These are phyloP conservation scores for Leccinum disarticulatum DNA, from an alignment of 768 basidiomycete species.

Conservation along the genomic window DNA sequence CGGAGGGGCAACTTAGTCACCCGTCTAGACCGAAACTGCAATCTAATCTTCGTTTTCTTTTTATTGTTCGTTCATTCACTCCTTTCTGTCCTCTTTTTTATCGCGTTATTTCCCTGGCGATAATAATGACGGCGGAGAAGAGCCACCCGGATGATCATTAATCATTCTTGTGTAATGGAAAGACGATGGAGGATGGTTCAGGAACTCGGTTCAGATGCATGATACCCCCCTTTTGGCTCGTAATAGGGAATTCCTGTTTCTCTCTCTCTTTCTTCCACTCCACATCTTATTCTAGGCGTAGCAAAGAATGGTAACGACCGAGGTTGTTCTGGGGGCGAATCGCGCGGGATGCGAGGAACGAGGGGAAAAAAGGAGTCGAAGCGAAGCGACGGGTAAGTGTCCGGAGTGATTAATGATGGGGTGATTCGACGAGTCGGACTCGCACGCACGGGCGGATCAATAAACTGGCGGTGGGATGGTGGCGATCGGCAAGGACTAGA, in stretches of 20 bases:
- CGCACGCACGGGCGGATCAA: slow-evolving; percentile 1
- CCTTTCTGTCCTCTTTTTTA: slow-evolving; percentile 6
- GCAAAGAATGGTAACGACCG: slow-evolving; percentile 13
- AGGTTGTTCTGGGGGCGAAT: slow-evolving; percentile 9
- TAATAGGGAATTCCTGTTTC: slow-evolving; percentile 18
- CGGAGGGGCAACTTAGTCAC: slow-evolving; percentile 22
- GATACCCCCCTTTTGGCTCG: slow-evolving; percentile 23
- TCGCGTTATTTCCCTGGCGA: slow-evolving; percentile 7
- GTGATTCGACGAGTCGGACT: not conserved
- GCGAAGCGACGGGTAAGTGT: not conserved
- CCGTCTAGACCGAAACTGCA: slow-evolving; percentile 27
- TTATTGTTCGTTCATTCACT: not conserved
- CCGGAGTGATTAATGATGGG: not conserved
- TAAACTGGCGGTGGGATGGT: not conserved
- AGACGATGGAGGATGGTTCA: slow-evolving; percentile 11
- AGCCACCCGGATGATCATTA: slow-evolving; percentile 8
- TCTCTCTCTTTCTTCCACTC: not conserved
- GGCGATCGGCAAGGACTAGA: slow-evolving; percentile 25
- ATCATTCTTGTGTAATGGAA: slow-evolving; percentile 18
- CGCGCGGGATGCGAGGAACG: not conserved
- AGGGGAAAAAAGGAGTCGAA: not conserved
- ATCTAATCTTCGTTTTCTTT: slow-evolving; percentile 21
- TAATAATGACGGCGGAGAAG: slow-evolving; percentile 8
- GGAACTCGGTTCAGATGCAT: slow-evolving; percentile 14
- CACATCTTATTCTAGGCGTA: slow-evolving; percentile 1